These are phyloP conservation scores for Blastocystis sp. DNA, from an alignment of 352 stramenopile species.

Conservation along the genomic window DNA sequence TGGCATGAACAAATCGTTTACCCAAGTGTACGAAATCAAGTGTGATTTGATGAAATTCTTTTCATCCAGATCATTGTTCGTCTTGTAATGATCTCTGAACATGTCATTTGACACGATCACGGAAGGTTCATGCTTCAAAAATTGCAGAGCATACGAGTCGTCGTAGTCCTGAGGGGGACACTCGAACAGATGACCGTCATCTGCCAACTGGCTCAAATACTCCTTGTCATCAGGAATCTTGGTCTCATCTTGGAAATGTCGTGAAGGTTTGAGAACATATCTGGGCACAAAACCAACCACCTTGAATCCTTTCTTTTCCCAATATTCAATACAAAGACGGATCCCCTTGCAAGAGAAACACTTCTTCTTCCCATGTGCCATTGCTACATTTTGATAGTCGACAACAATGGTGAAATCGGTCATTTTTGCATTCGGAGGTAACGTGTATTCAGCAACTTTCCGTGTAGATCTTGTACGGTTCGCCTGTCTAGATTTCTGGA, in stretches of 20 bases:
- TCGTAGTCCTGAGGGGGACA: conserved; percentile 72
- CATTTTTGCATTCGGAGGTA: background rate
- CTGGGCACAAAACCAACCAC: conserved; percentile 1
- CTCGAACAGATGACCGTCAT: background rate
- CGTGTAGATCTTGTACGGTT: background rate
- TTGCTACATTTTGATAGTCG: conserved; percentile 73
- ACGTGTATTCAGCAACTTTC: background rate
- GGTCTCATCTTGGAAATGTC: background rate
- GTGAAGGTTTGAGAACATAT: background rate
- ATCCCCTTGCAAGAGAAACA: conserved; percentile 72
- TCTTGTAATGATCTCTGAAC: conserved; percentile 74
- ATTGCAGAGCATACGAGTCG: conserved; percentile 77
- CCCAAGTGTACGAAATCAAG: conserved; percentile 76
- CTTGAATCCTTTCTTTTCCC: background rate
- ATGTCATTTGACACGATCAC: conserved; percentile 78
- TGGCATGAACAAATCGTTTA: conserved; percentile 73
- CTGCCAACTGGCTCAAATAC: background rate
- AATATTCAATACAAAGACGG: conserved; percentile 66
- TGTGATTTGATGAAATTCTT: conserved; percentile 70
- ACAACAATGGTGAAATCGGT: conserved; percentile 68
- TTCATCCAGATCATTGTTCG: conserved; percentile 69
- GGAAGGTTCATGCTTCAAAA: conserved; percentile 71
- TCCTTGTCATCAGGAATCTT: background rate
- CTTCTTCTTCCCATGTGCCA: conserved; percentile 71
- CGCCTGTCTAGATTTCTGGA: background rate